Base-by-base conservation (phyloP, 176 grass and related monocot species). In the Chrysopogon serrulatus region DNA sequence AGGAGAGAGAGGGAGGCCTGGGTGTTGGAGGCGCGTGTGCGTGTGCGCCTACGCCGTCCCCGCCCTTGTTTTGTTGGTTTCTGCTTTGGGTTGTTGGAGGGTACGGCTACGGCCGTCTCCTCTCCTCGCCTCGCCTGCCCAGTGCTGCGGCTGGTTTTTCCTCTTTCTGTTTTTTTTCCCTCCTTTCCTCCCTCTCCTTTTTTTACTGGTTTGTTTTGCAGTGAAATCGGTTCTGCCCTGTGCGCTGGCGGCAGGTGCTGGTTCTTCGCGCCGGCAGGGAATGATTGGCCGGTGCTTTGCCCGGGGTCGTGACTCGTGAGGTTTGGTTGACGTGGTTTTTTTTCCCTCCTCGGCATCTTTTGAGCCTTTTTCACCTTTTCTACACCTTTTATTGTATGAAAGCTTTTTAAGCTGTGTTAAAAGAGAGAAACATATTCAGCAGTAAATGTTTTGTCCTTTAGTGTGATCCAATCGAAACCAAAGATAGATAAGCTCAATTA, bases 61-160 rank as follows among this genome's bases (percentile, higher is more conserved):
- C 4, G 9, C 45, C 9, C 43, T 21, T 43, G 78, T 73, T 77
- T 85, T 82, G 78, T 74, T 73, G 39, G 66, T 79, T 83, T 90
- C 64, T 60, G 88, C 66, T 82, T 90, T 90, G 83, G 51, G 79
- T 82, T 74, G 76, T 84, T 65, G 73, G 45, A 72, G 71, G 1
- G 70, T 49, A 24, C 62, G 63, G 28, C 61, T 16, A 1, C n/a
- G n/a, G n/a, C n/a, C n/a, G n/a, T n/a, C n/a, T n/a, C n/a, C n/a
- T 8, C 28, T 15, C 27, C 41, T 42, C 12, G 41, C 14, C 26
- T 61, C 24, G 23, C 16, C 7, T 10, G 45, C 45, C 47, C 17
- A 51, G 1, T 19, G 47, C 19, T 51, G 47, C 53, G 21, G 8
- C 51, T n/a, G 51, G 53, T 57, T 57, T 49, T 24, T 24, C 53